A percentile compares a stretch with the other conserved stretches of the same genome.
phyloP scores from a whole-genome alignment of 306 rosid genomes.

The Vigna angularis region DNA sequence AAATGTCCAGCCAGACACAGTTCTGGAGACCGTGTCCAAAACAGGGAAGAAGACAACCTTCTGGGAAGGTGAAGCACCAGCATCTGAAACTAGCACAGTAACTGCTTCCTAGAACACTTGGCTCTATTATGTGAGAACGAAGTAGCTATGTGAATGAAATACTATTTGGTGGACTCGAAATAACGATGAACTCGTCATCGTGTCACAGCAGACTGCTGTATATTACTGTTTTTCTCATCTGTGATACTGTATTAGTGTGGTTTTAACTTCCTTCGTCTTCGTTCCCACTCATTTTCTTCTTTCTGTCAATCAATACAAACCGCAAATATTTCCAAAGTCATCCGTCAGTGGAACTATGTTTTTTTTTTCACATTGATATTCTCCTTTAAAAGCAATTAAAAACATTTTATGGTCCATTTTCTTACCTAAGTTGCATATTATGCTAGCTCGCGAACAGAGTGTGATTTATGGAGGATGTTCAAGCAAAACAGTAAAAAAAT shows the following conservation, averaged over 20 bases:
- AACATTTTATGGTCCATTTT: not conserved
- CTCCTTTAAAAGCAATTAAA: not conserved
- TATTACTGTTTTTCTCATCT: slow-evolving; percentile 9
- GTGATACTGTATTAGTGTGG: slow-evolving; percentile 33
- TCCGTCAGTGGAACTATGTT: not conserved
- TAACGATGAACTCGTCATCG: slow-evolving; percentile 29
- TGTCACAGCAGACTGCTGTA: slow-evolving; percentile 32
- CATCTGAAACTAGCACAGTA: slow-evolving; percentile 48
- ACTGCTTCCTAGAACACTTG: slow-evolving; percentile 54
- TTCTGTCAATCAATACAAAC: not conserved
- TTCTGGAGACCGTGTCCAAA: slow-evolving; percentile 86
- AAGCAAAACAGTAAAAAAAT: not conserved
- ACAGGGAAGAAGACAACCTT: slow-evolving; percentile 92
- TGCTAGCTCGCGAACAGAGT: not conserved
- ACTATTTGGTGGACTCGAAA: slow-evolving; percentile 28
- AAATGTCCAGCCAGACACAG: slow-evolving; percentile 69
- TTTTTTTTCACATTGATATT: not conserved
- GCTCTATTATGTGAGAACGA: slow-evolving; percentile 31
- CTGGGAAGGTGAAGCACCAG: slow-evolving; percentile 72
- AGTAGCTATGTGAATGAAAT: slow-evolving; percentile 34
- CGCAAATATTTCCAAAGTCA: not conserved
- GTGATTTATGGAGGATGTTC: not conserved
- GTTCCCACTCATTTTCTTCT: not conserved
- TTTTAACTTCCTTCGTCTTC: slow-evolving; percentile 18
- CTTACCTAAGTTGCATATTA: not conserved